phyloP scores from a whole-genome alignment of 1,139 yeast species.

The Suhomyces bokatorum region DNA sequence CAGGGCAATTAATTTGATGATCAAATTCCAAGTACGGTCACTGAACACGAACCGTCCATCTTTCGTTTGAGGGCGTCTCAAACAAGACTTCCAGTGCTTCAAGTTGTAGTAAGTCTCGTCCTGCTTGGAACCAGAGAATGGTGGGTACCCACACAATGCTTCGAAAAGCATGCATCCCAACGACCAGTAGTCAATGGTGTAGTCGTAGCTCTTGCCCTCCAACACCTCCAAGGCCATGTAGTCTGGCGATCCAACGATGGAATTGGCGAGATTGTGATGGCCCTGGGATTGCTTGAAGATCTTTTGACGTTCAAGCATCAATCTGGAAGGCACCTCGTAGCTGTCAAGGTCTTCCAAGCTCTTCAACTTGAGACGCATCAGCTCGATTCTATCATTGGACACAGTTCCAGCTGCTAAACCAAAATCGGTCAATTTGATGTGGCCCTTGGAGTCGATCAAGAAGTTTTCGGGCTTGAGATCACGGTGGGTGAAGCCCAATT shows the following conservation, averaged over 20 bases:
- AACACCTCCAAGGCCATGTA: slow-evolving; percentile 98
- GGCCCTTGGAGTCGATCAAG: slow-evolving; percentile 90
- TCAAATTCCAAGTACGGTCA: slow-evolving; percentile 94
- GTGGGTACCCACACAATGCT: slow-evolving; percentile 93
- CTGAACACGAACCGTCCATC: slow-evolving; percentile 91
- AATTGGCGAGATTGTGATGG: slow-evolving; percentile 74
- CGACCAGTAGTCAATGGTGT: slow-evolving; percentile 98
- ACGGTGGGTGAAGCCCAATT: slow-evolving; percentile 93
- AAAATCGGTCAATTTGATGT: slow-evolving; percentile 94
- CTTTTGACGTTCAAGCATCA: slow-evolving; percentile 85
- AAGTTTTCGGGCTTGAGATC: slow-evolving; percentile 98
- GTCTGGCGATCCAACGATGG: slow-evolving; percentile 98
- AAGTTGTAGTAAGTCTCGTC: slow-evolving; percentile 94
- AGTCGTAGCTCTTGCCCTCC: slow-evolving; percentile 91
- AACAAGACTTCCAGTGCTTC: slow-evolving; percentile 87
- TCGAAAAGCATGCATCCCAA: slow-evolving; percentile 94
- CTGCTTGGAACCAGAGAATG: slow-evolving; percentile 89
- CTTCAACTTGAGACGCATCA: slow-evolving; percentile 83
- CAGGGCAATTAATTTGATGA: slow-evolving; percentile 74
- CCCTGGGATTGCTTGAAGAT: slow-evolving; percentile 75
- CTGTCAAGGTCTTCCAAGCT: slow-evolving; percentile 71
- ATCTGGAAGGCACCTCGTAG: slow-evolving; percentile 69
- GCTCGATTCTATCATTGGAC: slow-evolving; percentile 88
- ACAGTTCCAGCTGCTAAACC: slow-evolving; percentile 97
- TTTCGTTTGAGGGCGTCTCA: slow-evolving; percentile 87